Conservation (phyloP, 2,329 filamentous ascomycete genomes). For the Seiridium cupressi region DNA sequence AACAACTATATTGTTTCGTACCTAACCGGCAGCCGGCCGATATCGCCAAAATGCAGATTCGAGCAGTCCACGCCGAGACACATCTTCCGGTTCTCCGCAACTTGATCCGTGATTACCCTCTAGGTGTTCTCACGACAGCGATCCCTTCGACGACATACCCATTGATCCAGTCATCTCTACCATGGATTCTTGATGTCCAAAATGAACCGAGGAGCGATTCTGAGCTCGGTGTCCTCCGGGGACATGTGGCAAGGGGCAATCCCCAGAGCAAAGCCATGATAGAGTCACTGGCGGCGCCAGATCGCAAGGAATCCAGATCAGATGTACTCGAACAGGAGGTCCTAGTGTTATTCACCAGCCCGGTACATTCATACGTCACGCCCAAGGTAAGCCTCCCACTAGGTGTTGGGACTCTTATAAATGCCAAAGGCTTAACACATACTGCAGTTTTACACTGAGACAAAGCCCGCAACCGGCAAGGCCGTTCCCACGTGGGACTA, state of each 20-base stretch:
- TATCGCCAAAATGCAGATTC: slow-evolving; percentile 53
- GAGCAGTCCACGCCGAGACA: slow-evolving; percentile 49
- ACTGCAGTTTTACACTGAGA: slow-evolving; percentile 62
- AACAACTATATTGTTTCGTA: no score
- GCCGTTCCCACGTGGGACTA: slow-evolving; percentile 74
- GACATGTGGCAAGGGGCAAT: slow-evolving; percentile 62
- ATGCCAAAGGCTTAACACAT: slow-evolving; percentile 19
- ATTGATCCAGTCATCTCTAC: slow-evolving; percentile 58
- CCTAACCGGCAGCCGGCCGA: no score
- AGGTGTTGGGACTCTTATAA: slow-evolving; percentile 20
- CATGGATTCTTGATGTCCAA: slow-evolving; percentile 53
- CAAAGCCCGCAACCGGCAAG: slow-evolving; percentile 63
- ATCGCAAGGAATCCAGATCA: slow-evolving; percentile 11
- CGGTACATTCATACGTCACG: slow-evolving; percentile 63
- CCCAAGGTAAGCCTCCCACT: slow-evolving; percentile 34
- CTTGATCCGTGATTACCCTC: slow-evolving; percentile 57
- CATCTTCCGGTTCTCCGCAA: slow-evolving; percentile 47
- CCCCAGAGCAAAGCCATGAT: slow-evolving; percentile 63
- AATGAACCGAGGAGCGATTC: slow-evolving; percentile 37
- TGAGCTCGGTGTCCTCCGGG: slow-evolving; percentile 48
- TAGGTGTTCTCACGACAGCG: slow-evolving; percentile 63
- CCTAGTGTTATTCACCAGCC: slow-evolving; percentile 59
- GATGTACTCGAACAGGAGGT: slow-evolving; percentile 51
- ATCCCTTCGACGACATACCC: slow-evolving; percentile 48
- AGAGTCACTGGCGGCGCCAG: slow-evolving; percentile 32